phyloP scores from a whole-genome alignment of 2,329 filamentous ascomycete genomes.

The Colletotrichum sp. region DNA sequence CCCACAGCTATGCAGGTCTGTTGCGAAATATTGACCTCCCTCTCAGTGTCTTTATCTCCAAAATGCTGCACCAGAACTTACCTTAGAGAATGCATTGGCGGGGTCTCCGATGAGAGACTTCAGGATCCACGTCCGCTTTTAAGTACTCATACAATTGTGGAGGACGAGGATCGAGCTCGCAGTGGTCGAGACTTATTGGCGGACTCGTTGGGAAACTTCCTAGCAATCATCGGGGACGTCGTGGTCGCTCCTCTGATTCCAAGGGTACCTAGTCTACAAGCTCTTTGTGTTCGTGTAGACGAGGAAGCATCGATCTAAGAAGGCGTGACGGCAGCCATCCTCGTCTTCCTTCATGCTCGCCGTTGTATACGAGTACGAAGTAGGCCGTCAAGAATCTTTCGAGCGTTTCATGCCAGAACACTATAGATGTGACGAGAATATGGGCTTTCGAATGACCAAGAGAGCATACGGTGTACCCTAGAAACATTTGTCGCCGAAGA shows the following conservation, averaged over 20 bases:
- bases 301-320: background rate
- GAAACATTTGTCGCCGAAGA: background rate
- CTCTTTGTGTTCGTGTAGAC: background rate
- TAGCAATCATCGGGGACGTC: background rate
- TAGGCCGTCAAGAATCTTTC: background rate
- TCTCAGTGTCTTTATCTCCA: background rate
- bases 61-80: background rate
- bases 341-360: background rate
- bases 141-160: background rate
- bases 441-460: background rate
- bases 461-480: background rate
- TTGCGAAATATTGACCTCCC: background rate
- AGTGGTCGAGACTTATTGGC: background rate
- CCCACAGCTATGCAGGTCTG: background rate
- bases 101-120: background rate
- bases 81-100: rapidly evolving
- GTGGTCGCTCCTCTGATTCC: background rate
- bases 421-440: background rate
- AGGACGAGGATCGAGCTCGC: background rate
- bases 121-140: background rate
- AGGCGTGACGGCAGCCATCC: background rate
- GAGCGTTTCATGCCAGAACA: background rate
- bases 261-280: background rate
- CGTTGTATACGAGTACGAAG: background rate
- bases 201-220: background rate